Conservation (phyloP, 1,139 yeast species). For the Saccharomyces hybrid region DNA sequence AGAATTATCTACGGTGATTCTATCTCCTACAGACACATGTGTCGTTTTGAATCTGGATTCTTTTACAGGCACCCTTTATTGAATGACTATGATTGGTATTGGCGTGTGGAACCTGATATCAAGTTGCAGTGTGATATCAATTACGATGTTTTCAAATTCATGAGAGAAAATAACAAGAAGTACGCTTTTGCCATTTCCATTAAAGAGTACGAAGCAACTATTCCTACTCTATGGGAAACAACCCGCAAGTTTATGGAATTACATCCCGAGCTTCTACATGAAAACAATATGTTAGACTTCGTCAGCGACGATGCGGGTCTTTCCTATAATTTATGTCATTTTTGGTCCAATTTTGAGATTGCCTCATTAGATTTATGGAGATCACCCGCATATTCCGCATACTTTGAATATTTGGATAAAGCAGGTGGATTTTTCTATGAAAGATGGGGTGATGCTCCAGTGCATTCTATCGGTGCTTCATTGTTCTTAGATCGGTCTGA, state of each 20-base stretch:
- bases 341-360: conserved; percentile 90
- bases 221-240: conserved; percentile 55
- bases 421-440: conserved; percentile 89
- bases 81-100: conserved; percentile 57
- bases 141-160: conserved; percentile 58
- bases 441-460: conserved; percentile 95
- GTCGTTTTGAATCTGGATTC: conserved; percentile 67
- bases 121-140: conserved; percentile 57
- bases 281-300: conserved; percentile 59
- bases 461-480: conserved; percentile 79
- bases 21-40: conserved; percentile 63
- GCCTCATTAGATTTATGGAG: conserved; percentile 76
- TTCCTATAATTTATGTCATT: conserved; percentile 74
- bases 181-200: conserved; percentile 61
- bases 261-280: conserved; percentile 38
- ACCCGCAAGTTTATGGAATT: conserved; percentile 45
- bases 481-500: conserved; percentile 56
- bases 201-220: conserved; percentile 51
- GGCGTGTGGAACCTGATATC: conserved; percentile 72
- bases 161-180: conserved; percentile 52
- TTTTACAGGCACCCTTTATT: conserved; percentile 56
- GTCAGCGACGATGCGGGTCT: conserved; percentile 59
- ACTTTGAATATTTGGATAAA: conserved; percentile 63
- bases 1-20: conserved; percentile 55
- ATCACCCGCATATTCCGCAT: conserved; percentile 53